Evolutionary conservation across 352 stramenopile species (phyloP).

Genomic region (Phytophthora chlamydospora): DNA sequence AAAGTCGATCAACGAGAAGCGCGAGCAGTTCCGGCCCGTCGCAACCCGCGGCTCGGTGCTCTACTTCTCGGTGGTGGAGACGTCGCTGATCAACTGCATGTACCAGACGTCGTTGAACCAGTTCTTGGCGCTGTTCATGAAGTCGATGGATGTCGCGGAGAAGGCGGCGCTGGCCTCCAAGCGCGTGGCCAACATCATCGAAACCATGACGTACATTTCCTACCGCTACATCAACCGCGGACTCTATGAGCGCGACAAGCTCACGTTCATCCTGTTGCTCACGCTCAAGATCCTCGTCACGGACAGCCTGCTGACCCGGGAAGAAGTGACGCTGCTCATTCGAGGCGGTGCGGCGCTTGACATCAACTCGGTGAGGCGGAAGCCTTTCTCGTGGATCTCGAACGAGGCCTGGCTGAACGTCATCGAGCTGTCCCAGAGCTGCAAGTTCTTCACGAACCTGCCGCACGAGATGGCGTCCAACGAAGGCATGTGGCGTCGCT

Average conservation of each 20-base stretch:
- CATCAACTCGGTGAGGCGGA: constrained; percentile 96
- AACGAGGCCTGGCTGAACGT: constrained; percentile 98
- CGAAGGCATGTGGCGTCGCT: constrained; percentile 96
- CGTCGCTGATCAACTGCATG: constrained; percentile 98
- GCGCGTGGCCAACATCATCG: constrained; percentile 98
- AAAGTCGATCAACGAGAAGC: constrained; percentile 98
- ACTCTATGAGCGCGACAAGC: constrained; percentile 98
- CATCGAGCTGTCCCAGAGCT: constrained; percentile 94
- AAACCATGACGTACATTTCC: constrained; percentile 99
- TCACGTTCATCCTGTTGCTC: constrained; percentile 97
- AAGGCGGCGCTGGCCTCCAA: constrained; percentile 98
- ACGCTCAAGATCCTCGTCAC: constrained; percentile 99
- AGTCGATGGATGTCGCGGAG: constrained; percentile 97
- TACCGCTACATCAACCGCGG: constrained; percentile 99
- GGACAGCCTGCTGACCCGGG: constrained; percentile 90
- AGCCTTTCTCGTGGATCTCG: constrained; percentile 97
- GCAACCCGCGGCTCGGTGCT: constrained; percentile 97
- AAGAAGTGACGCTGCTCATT: constrained; percentile 96
- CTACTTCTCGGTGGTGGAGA: constrained; percentile 99
- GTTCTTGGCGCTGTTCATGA: constrained; percentile 98
- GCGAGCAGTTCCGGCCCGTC: constrained; percentile 98
- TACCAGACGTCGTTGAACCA: constrained; percentile 99
- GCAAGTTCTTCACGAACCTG: constrained; percentile 97
- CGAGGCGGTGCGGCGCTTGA: constrained; percentile 96
- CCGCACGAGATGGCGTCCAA: constrained; percentile 97